These are phyloP conservation scores for Aplosporella prunicola DNA, from an alignment of 2,329 filamentous ascomycete species.

Conservation along the genomic window DNA sequence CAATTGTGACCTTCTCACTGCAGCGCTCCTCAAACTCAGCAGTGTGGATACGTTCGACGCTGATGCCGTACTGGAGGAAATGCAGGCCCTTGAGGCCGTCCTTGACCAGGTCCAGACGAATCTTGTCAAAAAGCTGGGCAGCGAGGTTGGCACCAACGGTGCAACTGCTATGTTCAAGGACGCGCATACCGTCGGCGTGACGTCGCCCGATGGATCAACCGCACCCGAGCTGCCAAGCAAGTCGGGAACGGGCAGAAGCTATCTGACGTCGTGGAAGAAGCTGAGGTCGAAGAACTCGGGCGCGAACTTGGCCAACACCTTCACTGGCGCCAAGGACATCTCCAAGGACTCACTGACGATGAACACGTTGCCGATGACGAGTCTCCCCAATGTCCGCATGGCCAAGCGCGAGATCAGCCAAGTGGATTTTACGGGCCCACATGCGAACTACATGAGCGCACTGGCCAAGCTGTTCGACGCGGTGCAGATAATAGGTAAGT, in stretches of 20 bases:
- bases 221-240: slow-evolving; percentile 6
- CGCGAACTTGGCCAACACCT: slow-evolving; percentile 40
- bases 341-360: slow-evolving; percentile 51
- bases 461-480: slow-evolving; percentile 87
- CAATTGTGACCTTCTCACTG: slow-evolving; percentile 83
- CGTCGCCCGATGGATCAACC: slow-evolving; percentile 15
- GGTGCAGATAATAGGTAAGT: slow-evolving; percentile 80
- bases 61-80: slow-evolving; percentile 84
- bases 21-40: slow-evolving; percentile 73
- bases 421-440: slow-evolving; percentile 68
- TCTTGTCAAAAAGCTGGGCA: slow-evolving; percentile 78
- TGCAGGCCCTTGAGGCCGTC: slow-evolving; percentile 78
- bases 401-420: slow-evolving; percentile 61
- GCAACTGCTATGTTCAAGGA: slow-evolving; percentile 68
- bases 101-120: slow-evolving; percentile 75
- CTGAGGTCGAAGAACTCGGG: slow-evolving; percentile 78
- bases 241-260: slow-evolving; percentile 48
- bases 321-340: slow-evolving; percentile 26
- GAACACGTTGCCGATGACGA: slow-evolving; percentile 52
- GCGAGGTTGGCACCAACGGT: slow-evolving; percentile 77
- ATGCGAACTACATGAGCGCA: slow-evolving; percentile 83
- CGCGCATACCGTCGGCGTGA: slow-evolving; percentile 34
- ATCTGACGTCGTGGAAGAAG: slow-evolving; percentile 81
- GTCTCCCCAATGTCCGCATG: slow-evolving; percentile 63
- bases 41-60: slow-evolving; percentile 83